These are phyloP conservation scores for Peniophora sp. DNA, from an alignment of 1,284 basidiomycete genomes.

Conservation along the genomic window DNA sequence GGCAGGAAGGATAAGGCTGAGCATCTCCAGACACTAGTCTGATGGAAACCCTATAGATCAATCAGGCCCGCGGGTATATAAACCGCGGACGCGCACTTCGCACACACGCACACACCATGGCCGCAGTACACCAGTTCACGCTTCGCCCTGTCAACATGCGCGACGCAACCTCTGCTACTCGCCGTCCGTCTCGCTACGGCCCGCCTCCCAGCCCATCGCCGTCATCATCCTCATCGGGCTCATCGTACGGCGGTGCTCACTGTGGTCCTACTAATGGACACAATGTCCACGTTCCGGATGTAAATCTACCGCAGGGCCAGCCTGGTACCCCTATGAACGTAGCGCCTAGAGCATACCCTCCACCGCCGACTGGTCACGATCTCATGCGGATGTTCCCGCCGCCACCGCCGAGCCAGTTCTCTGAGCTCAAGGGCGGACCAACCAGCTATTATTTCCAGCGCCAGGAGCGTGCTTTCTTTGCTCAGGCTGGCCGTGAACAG, in stretches of 20 bases:
- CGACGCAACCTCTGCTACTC: neutral
- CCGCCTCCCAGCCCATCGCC: neutral
- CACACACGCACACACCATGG: neutral
- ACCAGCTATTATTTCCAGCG: conserved; percentile 63
- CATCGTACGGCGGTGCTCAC: too few species aligned
- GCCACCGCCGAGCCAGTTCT: conserved; percentile 45
- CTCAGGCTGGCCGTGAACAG: conserved; percentile 65
- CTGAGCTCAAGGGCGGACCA: conserved; percentile 44
- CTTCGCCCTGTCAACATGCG: neutral
- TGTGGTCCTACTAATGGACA: too few species aligned
- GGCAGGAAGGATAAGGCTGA: conserved; percentile 25
- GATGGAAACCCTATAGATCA: too few species aligned
- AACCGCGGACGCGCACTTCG: too few species aligned
- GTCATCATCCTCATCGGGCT: too few species aligned
- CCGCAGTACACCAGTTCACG: neutral
- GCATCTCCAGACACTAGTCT: conserved; percentile 21
- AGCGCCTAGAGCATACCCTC: conserved; percentile 34
- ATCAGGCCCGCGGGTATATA: too few species aligned
- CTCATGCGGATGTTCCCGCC: conserved; percentile 75
- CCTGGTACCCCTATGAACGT: neutral
- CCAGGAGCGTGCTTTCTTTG: conserved; percentile 70
- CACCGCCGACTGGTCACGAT: conserved; percentile 70
- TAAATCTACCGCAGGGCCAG: too few species aligned
- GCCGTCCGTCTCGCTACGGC: neutral
- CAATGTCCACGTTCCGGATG: too few species aligned